Percentiles rank a stretch among this genome's conserved stretches.
Conservation (phyloP, 2,329 filamentous ascomycete genomes). For the Camillea tinctor region DNA sequence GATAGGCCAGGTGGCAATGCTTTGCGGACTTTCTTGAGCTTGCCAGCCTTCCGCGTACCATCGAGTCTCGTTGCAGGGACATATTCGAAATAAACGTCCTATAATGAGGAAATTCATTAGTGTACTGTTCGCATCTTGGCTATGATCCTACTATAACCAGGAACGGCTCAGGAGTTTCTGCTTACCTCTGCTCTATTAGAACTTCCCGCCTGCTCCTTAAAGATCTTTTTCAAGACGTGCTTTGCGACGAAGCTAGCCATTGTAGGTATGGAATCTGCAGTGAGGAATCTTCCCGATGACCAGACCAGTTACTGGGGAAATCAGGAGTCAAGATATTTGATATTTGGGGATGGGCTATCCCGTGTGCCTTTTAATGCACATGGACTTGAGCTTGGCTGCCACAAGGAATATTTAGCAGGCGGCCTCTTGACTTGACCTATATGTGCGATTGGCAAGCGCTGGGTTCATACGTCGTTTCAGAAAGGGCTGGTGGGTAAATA, state of each 20-base stretch:
- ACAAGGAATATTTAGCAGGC: not conserved
- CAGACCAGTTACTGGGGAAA: not conserved
- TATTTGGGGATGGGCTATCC: not conserved
- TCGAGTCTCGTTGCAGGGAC: constrained; percentile 71
- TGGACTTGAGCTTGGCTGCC: not conserved
- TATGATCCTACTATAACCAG: not conserved
- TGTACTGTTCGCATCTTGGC: constrained; percentile 13
- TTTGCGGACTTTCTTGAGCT: constrained; percentile 81
- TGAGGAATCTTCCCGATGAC: not conserved
- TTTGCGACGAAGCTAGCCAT: constrained; percentile 17
- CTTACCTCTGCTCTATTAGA: constrained; percentile 57
- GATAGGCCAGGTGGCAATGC: constrained; percentile 81
- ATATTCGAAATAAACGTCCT: constrained; percentile 91
- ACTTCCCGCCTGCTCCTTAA: constrained; percentile 56
- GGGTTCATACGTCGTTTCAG: not conserved
- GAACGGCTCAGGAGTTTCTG: constrained; percentile 30
- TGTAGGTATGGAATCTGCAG: not conserved
- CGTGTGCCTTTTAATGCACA: not conserved
- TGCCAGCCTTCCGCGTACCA: constrained; percentile 60
- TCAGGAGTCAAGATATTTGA: not conserved
- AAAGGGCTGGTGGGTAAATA: not conserved
- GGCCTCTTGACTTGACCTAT: not conserved
- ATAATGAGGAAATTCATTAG: constrained; percentile 30
- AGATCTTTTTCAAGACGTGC: constrained; percentile 45
- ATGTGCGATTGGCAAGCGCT: not conserved